A percentile compares a stretch with the other conserved stretches of the same genome.
Evolutionary conservation across 208 protist genomes (phyloP).

Genomic region (Herpetomonas samuelpessoai): DNA sequence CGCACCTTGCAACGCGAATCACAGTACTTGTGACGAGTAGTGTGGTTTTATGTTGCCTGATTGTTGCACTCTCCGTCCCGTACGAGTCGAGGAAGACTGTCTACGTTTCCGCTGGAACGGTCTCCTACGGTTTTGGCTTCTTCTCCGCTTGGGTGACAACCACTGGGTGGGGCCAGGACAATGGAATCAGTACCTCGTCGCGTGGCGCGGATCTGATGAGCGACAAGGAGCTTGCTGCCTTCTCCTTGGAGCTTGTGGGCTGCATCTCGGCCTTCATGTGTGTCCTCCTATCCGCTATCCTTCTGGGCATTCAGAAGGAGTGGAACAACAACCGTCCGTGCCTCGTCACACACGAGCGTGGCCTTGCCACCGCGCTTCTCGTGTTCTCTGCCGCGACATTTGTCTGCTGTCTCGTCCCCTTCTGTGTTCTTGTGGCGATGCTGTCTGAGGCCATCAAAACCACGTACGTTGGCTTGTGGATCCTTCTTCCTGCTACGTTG

Average conservation of each 20-base stretch:
- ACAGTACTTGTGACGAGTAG: too few relatives aligned
- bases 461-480: neutral
- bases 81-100: too few relatives aligned
- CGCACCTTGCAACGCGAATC: neutral
- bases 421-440: neutral
- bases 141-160: neutral
- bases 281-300: neutral
- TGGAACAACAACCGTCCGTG: neutral
- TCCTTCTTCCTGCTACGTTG: neutral
- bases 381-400: neutral
- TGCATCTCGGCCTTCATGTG: neutral
- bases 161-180: neutral
- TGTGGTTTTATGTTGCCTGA: too few relatives aligned
- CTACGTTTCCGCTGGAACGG: too few relatives aligned
- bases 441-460: neutral
- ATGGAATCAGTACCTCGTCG: neutral
- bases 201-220: neutral
- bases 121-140: neutral
- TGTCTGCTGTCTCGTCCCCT: neutral
- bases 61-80: too few relatives aligned
- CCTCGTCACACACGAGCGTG: neutral
- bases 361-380: neutral
- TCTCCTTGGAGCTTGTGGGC: neutral
- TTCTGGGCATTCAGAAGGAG: neutral
- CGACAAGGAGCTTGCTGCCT: neutral